Evolutionary conservation across 2,329 filamentous ascomycete genomes (phyloP), one percentile per base, ranked within the genome.

Genomic region (Simplicillium aogashimaense): DNA sequence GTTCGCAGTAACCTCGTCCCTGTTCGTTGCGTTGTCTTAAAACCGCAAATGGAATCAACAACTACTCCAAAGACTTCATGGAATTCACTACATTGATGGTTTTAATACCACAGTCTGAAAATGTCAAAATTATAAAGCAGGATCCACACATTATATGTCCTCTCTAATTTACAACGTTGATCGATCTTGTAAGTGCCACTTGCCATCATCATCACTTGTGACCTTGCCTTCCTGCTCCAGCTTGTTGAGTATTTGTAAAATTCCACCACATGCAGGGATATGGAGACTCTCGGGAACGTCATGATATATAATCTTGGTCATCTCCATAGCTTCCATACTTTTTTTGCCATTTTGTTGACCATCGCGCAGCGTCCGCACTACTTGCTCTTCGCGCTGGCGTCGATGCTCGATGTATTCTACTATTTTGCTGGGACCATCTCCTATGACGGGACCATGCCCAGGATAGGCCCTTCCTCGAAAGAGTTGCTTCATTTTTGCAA

Each of bases 301-400:
- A 39, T 71, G 73, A 58, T 98, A 98, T 29, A 98, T 86, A 28
- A 84, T 66, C 59, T 83, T 85, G n/a, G 95, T 90, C 47, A 97
- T 68, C 43, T 90, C 86, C 73, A 87, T 81, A 8, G 78, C 71
- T 7, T 74, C 76, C 84, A 83, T 87, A 1, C 60, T 57, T 43
- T 63, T 43, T 17, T 36, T 34, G 7, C 37, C 30, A 29, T 35
- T 43, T 9, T 41, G 35, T 14, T 45, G 46, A 29, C 53, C 49
- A 3, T 58, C 47, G 12, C 63, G 63, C 49, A 94, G 57, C 0
- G 81, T 77, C 41, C 74, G 70, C 14, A 92, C 47, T 4, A 94
- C 78, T 57, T 94, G 85, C 30, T 78, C 69, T 60, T 97, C 90
- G 16, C 92, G 74, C 63, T 84, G 74, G 52, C 78, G 74, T 28